Evolutionary conservation across 768 basidiomycete species (phyloP).

Genomic region (Kwoniella bestiolae): DNA sequence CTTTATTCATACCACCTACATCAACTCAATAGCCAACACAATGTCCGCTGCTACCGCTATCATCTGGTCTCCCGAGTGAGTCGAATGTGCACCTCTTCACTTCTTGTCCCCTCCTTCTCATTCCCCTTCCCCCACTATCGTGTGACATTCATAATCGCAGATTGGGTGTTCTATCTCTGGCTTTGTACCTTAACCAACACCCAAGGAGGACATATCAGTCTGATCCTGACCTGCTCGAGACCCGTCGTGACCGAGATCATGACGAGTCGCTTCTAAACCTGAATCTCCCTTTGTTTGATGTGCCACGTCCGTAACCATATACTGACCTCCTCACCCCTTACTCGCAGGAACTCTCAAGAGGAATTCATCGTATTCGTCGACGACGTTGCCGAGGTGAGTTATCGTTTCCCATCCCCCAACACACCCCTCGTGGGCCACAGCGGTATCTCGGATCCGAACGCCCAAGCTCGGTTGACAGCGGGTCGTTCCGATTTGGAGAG

Average conservation of each 20-base stretch:
- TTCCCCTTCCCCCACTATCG: background rate
- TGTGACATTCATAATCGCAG: too few species aligned
- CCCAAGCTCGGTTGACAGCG: too few species aligned
- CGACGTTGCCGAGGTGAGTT: conserved; percentile 48
- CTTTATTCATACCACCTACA: background rate
- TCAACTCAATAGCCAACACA: background rate
- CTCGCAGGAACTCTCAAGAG: conserved; percentile 18
- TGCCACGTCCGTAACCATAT: background rate
- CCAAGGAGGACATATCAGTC: too few species aligned
- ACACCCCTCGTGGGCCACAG: background rate
- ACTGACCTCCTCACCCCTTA: background rate
- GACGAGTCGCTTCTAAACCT: too few species aligned
- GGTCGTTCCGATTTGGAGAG: too few species aligned
- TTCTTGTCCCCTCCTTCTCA: background rate
- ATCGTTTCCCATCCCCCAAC: background rate
- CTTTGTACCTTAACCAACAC: too few species aligned
- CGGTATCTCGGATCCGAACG: conserved; percentile 5
- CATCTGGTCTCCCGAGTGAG: conserved; percentile 25
- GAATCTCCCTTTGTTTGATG: background rate
- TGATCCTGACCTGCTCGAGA: too few species aligned
- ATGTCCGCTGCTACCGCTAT: conserved; percentile 22
- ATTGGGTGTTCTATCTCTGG: too few species aligned
- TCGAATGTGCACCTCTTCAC: background rate
- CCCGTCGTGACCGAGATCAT: too few species aligned
- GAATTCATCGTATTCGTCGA: conserved; percentile 45